Evolutionary conservation across 2,329 filamentous ascomycete species (phyloP).

Genomic region (Fusarium setosum): DNA sequence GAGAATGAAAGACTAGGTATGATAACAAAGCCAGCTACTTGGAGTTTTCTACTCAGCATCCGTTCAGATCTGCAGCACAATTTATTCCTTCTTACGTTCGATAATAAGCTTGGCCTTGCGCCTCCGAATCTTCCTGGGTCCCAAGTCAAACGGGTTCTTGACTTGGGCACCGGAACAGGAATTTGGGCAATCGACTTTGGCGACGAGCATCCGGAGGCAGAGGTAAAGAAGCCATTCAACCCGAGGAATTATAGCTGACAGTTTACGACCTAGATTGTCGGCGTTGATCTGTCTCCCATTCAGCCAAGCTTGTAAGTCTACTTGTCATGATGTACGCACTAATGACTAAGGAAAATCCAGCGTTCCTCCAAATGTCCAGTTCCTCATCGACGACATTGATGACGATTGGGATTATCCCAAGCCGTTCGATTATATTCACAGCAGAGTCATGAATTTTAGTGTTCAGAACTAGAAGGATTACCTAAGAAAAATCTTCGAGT

Average conservation of each 20-base stretch:
- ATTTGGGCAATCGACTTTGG: neutral
- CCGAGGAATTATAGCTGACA: neutral
- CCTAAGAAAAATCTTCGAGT: neutral
- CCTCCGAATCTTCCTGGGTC: neutral
- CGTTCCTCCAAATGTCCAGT: neutral
- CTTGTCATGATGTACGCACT: neutral
- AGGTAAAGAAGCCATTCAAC: neutral
- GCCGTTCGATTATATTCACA: neutral
- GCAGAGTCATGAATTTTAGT: neutral
- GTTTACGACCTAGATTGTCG: neutral
- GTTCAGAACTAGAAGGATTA: neutral
- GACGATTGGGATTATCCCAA: neutral
- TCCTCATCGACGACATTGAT: neutral
- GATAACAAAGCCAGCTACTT: neutral
- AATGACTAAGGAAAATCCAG: neutral
- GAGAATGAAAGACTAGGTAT: constrained; percentile 3
- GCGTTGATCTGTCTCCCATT: neutral
- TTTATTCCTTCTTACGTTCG: neutral
- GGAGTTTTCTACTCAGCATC: neutral
- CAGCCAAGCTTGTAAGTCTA: neutral
- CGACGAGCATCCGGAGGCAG: neutral
- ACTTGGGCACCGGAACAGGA: neutral
- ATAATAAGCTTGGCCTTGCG: neutral
- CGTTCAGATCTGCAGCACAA: neutral
- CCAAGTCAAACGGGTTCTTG: neutral